phyloP scores from a whole-genome alignment of 163 green algal species.

The Chloroidium sp. region DNA sequence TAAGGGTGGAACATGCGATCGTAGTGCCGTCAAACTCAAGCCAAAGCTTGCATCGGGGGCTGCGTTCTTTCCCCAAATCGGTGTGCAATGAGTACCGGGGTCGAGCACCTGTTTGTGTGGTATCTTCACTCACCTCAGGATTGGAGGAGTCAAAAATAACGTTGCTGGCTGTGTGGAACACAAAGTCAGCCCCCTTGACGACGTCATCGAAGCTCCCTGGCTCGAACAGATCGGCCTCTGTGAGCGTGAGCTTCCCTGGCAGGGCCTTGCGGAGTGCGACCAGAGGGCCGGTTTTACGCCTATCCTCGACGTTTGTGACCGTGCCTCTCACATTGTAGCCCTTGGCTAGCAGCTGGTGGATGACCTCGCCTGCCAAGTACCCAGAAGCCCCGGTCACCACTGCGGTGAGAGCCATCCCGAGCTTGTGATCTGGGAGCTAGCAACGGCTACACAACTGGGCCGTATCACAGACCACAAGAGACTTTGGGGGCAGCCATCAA shows the following conservation, averaged over 20 bases:
- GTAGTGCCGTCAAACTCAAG: too few relatives aligned
- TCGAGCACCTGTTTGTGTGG: neutral
- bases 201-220: slow-evolving; percentile 40
- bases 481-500: too few relatives aligned
- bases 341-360: slow-evolving; percentile 42
- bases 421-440: too few relatives aligned
- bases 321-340: slow-evolving; percentile 46
- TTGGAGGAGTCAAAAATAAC: slow-evolving; percentile 42
- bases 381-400: slow-evolving; percentile 48
- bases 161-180: slow-evolving; percentile 66
- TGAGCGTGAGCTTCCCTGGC: slow-evolving; percentile 25
- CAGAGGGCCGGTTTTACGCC: slow-evolving; percentile 18
- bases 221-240: slow-evolving; percentile 39
- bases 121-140: neutral
- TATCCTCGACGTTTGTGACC: slow-evolving; percentile 27
- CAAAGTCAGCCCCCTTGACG: slow-evolving; percentile 21
- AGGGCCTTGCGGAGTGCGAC: slow-evolving; percentile 8
- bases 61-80: neutral
- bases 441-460: too few relatives aligned
- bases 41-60: slow-evolving; percentile 17
- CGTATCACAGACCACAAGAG: too few relatives aligned
- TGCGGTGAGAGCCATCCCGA: slow-evolving; percentile 5
- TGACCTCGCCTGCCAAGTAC: slow-evolving; percentile 49
- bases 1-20: too few relatives aligned
- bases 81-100: too few relatives aligned